Conservation (phyloP, 2,329 filamentous ascomycete genomes). For the Trichoderma endophyticum region DNA sequence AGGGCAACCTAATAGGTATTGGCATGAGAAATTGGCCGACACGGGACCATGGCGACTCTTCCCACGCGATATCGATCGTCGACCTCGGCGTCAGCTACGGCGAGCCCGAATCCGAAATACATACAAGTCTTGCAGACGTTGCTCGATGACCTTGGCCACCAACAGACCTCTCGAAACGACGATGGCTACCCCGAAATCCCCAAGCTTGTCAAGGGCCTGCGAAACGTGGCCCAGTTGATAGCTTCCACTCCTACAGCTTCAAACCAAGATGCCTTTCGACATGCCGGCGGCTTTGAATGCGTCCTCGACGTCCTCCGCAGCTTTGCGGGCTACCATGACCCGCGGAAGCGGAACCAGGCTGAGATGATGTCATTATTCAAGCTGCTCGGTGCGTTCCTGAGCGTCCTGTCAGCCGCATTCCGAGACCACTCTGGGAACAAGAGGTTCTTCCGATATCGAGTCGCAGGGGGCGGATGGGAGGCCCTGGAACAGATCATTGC, state of each 20-base stretch:
- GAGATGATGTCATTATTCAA: conserved; percentile 66
- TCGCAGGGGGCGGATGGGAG: conserved; percentile 76
- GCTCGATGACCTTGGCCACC: conserved; percentile 45
- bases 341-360: conserved; percentile 55
- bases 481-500: conserved; percentile 70
- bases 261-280: conserved; percentile 77
- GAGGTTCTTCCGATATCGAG: conserved; percentile 75
- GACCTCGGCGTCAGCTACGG: conserved; percentile 57
- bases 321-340: conserved; percentile 74
- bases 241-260: conserved; percentile 47
- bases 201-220: conserved; percentile 54
- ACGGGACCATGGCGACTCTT: conserved; percentile 47
- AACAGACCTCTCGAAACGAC: conserved; percentile 32
- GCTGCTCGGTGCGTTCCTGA: conserved; percentile 68
- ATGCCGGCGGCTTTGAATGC: conserved; percentile 73
- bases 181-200: conserved; percentile 48
- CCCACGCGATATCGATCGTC: conserved; percentile 61
- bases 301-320: conserved; percentile 67
- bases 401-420: conserved; percentile 71
- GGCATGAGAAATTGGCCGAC: conserved; percentile 28
- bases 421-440: conserved; percentile 80
- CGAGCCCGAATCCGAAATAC: conserved; percentile 52
- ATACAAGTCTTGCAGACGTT: conserved; percentile 56
- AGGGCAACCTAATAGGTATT: conserved; percentile 23
- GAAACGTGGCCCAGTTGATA: conserved; percentile 63